These are phyloP conservation scores for Thuja plicata DNA, from an alignment of 83 land plant genomes.

Conservation along the genomic window DNA sequence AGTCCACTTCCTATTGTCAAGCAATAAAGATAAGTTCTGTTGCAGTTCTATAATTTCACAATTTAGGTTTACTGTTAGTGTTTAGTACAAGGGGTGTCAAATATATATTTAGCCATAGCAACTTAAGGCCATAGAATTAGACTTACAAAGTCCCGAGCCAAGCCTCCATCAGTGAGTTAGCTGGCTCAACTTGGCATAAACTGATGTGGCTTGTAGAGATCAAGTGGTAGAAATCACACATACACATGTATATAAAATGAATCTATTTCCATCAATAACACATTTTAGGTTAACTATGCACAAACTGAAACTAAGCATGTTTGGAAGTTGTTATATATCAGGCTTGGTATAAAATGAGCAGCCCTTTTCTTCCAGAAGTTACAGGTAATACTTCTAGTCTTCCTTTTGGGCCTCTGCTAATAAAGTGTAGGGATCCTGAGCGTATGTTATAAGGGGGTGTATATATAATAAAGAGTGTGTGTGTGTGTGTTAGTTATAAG, in stretches of 20 bases:
- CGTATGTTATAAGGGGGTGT: no score
- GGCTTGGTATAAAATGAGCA: conserved; percentile 31
- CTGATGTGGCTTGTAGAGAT: no score
- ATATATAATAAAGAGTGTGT: no score
- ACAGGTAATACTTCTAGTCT: no score
- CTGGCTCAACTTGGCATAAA: no score
- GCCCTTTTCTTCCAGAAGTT: conserved; percentile 7
- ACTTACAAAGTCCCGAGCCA: no score
- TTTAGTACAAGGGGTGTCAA: neutral
- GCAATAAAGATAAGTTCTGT: neutral
- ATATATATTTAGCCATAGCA: neutral
- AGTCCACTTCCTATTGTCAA: neutral
- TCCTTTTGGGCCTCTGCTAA: neutral
- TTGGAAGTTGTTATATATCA: neutral
- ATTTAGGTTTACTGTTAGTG: neutral
- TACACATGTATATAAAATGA: neutral
- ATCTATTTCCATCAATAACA: neutral
- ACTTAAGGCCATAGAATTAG: no score
- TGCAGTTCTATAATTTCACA: neutral
- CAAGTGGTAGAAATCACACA: no score
- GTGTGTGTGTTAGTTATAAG: no score
- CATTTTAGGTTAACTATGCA: neutral
- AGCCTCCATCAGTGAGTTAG: no score
- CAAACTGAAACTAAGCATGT: neutral
- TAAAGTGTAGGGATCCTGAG: no score